phyloP scores from a whole-genome alignment of 2,329 filamentous ascomycete species.

The Aspergillus cejpii region DNA sequence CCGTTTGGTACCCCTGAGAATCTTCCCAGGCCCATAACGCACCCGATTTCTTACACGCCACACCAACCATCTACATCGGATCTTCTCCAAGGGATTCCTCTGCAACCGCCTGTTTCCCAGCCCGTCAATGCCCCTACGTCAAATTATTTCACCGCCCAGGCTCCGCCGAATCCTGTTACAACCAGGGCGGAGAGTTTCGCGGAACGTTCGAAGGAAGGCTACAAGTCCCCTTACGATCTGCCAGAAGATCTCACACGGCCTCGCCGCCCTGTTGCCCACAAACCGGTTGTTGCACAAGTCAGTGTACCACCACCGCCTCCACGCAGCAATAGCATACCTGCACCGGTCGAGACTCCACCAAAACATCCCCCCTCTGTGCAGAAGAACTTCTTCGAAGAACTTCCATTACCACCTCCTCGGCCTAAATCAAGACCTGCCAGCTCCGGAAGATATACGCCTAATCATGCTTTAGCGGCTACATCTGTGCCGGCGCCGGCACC shows the following conservation, averaged over 20 bases:
- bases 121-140: constrained; percentile 14
- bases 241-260: constrained; percentile 71
- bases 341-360: constrained; percentile 34
- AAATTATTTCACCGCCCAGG: constrained; percentile 24
- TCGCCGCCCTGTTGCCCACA: constrained; percentile 57
- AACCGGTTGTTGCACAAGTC: constrained; percentile 44
- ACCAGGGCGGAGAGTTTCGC: constrained; percentile 72
- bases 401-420: constrained; percentile 55
- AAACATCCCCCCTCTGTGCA: constrained; percentile 18
- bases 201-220: constrained; percentile 84
- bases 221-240: constrained; percentile 89
- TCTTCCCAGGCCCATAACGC: constrained; percentile 16
- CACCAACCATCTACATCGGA: constrained; percentile 47
- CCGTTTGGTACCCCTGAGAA: constrained; percentile 25
- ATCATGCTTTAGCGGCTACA: constrained; percentile 23
- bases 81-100: constrained; percentile 35
- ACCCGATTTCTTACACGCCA: constrained; percentile 45
- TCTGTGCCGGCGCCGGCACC: constrained; percentile 12
- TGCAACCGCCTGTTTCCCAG: constrained; percentile 16
- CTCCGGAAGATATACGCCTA: constrained; percentile 38
- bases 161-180: constrained; percentile 28
- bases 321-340: constrained; percentile 57
- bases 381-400: constrained; percentile 68
- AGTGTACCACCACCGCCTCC: constrained; percentile 49
- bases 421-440: constrained; percentile 49